phyloP scores from a whole-genome alignment of 116 monocot genomes.

The Dioscorea cayenensis region DNA sequence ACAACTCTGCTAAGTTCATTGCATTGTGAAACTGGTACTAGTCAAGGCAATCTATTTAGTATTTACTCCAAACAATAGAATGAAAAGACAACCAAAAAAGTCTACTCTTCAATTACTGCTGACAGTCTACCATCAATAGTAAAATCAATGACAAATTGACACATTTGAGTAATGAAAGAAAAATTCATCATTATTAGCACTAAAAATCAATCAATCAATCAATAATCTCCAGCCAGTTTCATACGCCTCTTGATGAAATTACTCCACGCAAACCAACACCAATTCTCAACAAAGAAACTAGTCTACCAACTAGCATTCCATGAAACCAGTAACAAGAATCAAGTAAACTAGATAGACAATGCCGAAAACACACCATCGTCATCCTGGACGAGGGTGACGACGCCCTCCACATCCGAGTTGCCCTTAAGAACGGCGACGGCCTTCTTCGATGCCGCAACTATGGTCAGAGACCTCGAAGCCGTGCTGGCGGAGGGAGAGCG shows the following conservation, averaged over 20 bases:
- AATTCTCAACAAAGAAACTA: no score
- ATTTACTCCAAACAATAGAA: no score
- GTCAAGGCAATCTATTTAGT: no score
- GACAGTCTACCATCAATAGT: no score
- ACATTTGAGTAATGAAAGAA: no score
- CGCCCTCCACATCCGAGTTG: slow-evolving; percentile 67
- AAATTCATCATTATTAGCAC: background rate
- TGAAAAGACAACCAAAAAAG: no score
- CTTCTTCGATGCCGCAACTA: slow-evolving; percentile 65
- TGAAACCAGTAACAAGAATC: background rate
- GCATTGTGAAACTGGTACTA: no score
- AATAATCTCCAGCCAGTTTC: background rate
- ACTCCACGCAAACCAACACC: background rate
- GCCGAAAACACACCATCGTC: slow-evolving; percentile 34
- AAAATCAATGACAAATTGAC: no score
- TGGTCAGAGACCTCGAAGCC: slow-evolving; percentile 14
- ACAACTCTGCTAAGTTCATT: no score
- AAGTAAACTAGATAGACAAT: background rate
- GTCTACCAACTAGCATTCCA: background rate
- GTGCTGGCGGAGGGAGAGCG: slow-evolving; percentile 4
- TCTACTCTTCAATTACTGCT: no score
- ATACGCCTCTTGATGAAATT: background rate
- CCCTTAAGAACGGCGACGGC: slow-evolving; percentile 93
- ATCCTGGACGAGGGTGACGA: slow-evolving; percentile 80
- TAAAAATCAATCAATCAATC: background rate